Percentiles rank a stretch among this genome's conserved stretches.
These are phyloP conservation scores for Colletotrichum cuscutae DNA, from an alignment of 2,329 filamentous ascomycete species.

Conservation along the genomic window DNA sequence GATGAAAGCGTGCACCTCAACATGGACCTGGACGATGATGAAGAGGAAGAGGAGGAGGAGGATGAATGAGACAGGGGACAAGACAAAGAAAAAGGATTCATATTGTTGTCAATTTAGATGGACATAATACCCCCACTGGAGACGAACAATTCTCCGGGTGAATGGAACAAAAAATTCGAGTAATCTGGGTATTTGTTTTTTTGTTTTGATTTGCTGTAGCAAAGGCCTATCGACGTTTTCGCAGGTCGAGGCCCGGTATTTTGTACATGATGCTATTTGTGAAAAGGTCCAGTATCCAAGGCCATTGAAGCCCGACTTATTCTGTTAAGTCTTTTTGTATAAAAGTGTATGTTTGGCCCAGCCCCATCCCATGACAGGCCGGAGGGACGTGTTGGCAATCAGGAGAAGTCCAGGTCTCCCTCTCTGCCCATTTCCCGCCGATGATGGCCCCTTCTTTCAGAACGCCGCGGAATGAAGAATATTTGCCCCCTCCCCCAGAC, in stretches of 20 bases:
- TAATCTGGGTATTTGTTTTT: constrained; percentile 3
- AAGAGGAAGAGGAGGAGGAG: constrained; percentile 50
- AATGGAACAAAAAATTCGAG: background rate
- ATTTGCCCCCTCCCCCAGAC: background rate
- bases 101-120: constrained; percentile 4
- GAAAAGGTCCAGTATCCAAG: constrained; percentile 25
- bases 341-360: background rate
- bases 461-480: constrained; percentile 29
- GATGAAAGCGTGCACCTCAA: constrained; percentile 69
- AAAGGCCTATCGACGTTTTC: background rate
- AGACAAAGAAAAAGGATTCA: constrained; percentile 43
- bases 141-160: background rate
- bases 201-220: background rate
- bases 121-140: constrained; percentile 27
- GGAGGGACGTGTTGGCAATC: too few relatives aligned
- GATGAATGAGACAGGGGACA: constrained; percentile 35
- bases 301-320: constrained; percentile 14
- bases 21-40: constrained; percentile 67
- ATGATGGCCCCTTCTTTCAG: too few relatives aligned
- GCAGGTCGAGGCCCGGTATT: constrained; percentile 14
- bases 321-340: background rate
- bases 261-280: constrained; percentile 22
- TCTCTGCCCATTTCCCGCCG: too few relatives aligned
- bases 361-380: too few relatives aligned
- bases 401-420: too few relatives aligned